Conservation (phyloP, 2,329 filamentous ascomycete species). For the Ramichloridium luteum region DNA sequence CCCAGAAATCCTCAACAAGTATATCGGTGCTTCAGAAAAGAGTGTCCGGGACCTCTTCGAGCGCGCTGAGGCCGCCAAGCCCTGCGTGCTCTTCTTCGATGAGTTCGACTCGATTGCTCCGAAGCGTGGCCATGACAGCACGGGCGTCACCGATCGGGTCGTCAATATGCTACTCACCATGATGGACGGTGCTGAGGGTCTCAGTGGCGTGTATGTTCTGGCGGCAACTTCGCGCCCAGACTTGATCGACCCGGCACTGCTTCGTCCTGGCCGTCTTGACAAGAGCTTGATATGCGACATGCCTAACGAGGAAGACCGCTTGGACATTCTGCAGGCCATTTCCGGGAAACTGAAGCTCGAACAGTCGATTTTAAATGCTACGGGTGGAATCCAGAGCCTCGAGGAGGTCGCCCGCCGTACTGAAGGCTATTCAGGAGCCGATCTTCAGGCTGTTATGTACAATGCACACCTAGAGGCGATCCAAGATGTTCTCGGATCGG, state of each 20-base stretch:
- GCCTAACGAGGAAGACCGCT: conserved; percentile 63
- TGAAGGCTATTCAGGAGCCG: conserved; percentile 84
- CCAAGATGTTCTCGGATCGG: conserved; percentile 63
- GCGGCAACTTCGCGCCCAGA: conserved; percentile 90
- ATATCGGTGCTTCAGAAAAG: conserved; percentile 96
- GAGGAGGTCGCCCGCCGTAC: conserved; percentile 67
- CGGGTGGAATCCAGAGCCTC: conserved; percentile 29
- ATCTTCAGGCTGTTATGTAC: conserved; percentile 87
- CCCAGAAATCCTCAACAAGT: conserved; percentile 96
- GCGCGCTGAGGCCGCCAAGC: conserved; percentile 75
- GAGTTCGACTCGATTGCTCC: conserved; percentile 97
- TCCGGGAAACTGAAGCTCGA: conserved; percentile 66
- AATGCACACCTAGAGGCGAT: conserved; percentile 96
- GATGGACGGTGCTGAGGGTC: conserved; percentile 95
- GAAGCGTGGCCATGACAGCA: conserved; percentile 92
- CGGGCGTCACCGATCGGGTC: conserved; percentile 94
- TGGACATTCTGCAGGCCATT: conserved; percentile 82
- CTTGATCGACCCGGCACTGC: conserved; percentile 83
- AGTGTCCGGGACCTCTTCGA: conserved; percentile 91
- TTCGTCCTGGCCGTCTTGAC: conserved; percentile 83
- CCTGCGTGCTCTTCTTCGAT: conserved; percentile 95
- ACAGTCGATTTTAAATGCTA: conserved; percentile 44
- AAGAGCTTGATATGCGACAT: conserved; percentile 89
- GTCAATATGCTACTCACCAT: conserved; percentile 97
- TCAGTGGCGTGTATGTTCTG: conserved; percentile 90